A percentile compares a stretch with the other conserved stretches of the same genome.
These are phyloP conservation scores for Trichoderma gracile DNA, from an alignment of 2,329 filamentous ascomycete species.

Conservation along the genomic window DNA sequence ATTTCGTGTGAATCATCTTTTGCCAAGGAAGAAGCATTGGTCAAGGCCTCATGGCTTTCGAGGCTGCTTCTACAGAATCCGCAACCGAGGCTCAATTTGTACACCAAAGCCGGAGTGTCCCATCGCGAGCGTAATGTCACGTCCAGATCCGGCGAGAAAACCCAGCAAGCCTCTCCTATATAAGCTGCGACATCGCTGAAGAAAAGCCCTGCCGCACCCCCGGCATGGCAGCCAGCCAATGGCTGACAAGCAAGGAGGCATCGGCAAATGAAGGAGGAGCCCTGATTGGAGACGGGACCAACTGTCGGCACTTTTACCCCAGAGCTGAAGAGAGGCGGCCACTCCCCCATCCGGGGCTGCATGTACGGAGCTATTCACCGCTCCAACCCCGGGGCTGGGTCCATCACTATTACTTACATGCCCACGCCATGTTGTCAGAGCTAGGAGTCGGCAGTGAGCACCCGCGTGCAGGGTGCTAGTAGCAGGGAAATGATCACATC, in stretches of 20 bases:
- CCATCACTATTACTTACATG: neutral
- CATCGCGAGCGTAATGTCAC: neutral
- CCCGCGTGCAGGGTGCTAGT: neutral
- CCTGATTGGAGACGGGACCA: neutral
- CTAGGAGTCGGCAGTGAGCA: slow-evolving; percentile 1
- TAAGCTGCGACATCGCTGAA: slow-evolving; percentile 14
- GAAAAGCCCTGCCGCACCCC: slow-evolving; percentile 15
- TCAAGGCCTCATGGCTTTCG: too few species aligned
- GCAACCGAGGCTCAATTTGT: neutral
- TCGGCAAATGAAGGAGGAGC: slow-evolving; percentile 3
- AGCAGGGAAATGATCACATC: slow-evolving; percentile 10
- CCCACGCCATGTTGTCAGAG: neutral
- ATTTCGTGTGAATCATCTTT: too few species aligned
- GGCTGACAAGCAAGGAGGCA: neutral
- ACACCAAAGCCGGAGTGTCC: too few species aligned
- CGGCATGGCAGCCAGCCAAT: slow-evolving; percentile 1
- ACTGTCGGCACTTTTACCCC: slow-evolving; percentile 8
- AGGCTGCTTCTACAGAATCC: too few species aligned
- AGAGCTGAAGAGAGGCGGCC: slow-evolving; percentile 1
- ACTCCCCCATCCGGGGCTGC: slow-evolving; percentile 1
- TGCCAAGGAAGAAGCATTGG: too few species aligned
- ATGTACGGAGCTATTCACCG: slow-evolving; percentile 12
- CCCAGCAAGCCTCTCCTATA: neutral
- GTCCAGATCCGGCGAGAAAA: neutral
- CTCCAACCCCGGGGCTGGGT: neutral